These are phyloP conservation scores for Prototheca stagnorum DNA, from an alignment of 163 green algal species.

Conservation along the genomic window DNA sequence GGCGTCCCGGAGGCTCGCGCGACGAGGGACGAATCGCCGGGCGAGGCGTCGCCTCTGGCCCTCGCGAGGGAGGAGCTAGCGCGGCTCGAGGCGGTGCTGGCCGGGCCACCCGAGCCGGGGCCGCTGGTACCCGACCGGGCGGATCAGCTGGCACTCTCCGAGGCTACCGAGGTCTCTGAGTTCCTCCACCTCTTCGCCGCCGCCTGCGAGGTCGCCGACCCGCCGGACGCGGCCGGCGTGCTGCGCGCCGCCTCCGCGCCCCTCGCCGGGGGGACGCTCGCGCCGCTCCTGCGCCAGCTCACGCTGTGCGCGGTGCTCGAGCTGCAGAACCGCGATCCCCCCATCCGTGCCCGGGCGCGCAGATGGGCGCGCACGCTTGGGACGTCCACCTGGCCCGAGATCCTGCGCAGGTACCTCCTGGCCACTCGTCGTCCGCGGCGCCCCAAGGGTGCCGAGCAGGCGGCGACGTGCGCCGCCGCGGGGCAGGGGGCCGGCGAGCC, in stretches of 20 bases:
- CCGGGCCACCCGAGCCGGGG: constrained; percentile 3
- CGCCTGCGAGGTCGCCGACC: constrained; percentile 17
- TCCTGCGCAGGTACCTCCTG: constrained; percentile 48
- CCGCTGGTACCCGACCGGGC: neutral
- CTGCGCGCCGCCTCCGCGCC: constrained; percentile 13
- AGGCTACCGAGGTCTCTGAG: constrained; percentile 26
- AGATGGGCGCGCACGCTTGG: constrained; percentile 26
- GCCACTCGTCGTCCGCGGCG: no score
- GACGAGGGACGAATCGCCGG: no score
- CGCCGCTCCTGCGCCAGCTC: constrained; percentile 22
- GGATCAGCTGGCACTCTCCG: constrained; percentile 4
- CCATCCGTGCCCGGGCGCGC: constrained; percentile 4
- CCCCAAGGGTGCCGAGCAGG: no score
- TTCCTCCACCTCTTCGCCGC: constrained; percentile 31
- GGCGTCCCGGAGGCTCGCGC: no score
- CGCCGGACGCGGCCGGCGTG: constrained; percentile 5
- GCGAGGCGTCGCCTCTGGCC: neutral
- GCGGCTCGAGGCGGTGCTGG: constrained; percentile 8
- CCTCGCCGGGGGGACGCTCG: constrained; percentile 15
- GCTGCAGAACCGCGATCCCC: constrained; percentile 23
- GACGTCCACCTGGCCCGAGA: constrained; percentile 32
- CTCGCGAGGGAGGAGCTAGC: constrained; percentile 12
- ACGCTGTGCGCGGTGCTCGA: constrained; percentile 30
- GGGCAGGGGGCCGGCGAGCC: neutral
- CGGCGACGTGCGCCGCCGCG: neutral